Conservation (phyloP, 129 eudicot genomes). For the Chrysanthemum makinoi region DNA sequence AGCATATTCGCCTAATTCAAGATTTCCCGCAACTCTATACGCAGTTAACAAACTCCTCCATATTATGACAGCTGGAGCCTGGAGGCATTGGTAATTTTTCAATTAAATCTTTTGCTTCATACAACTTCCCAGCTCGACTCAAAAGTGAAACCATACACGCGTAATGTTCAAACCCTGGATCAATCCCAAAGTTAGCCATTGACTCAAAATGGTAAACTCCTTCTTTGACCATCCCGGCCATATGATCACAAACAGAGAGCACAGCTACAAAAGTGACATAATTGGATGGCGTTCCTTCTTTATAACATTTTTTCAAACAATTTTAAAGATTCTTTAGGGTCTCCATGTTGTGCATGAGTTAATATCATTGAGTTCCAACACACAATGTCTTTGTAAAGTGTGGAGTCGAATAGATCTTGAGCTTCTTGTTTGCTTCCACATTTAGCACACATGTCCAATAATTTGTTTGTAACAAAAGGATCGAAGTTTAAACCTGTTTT, state of each 20-base stretch:
- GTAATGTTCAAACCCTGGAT: slow-evolving; percentile 69
- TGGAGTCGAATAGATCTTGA: slow-evolving; percentile 39
- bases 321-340: slow-evolving; percentile 53
- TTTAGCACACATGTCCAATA: slow-evolving; percentile 67
- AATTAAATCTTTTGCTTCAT: slow-evolving; percentile 55
- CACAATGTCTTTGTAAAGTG: slow-evolving; percentile 39
- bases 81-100: slow-evolving; percentile 57
- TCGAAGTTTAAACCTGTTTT: slow-evolving; percentile 45
- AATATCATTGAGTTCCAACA: slow-evolving; percentile 73
- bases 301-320: slow-evolving; percentile 43
- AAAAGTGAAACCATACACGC: slow-evolving; percentile 67
- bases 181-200: slow-evolving; percentile 48
- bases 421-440: slow-evolving; percentile 62
- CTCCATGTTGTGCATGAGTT: slow-evolving; percentile 62
- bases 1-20: slow-evolving; percentile 49
- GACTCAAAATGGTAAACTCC: slow-evolving; percentile 43
- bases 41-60: slow-evolving; percentile 77
- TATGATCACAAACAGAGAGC: slow-evolving; percentile 68
- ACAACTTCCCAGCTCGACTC: slow-evolving; percentile 56
- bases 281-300: slow-evolving; percentile 41
- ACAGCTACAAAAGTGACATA: slow-evolving; percentile 57
- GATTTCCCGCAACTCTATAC: slow-evolving; percentile 44
- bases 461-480: slow-evolving; percentile 57
- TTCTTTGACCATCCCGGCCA: slow-evolving; percentile 47
- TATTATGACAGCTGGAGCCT: slow-evolving; percentile 42